These are phyloP conservation scores for Przewalskia tangutica DNA, from an alignment of 257 asterid genomes.

Conservation along the genomic window DNA sequence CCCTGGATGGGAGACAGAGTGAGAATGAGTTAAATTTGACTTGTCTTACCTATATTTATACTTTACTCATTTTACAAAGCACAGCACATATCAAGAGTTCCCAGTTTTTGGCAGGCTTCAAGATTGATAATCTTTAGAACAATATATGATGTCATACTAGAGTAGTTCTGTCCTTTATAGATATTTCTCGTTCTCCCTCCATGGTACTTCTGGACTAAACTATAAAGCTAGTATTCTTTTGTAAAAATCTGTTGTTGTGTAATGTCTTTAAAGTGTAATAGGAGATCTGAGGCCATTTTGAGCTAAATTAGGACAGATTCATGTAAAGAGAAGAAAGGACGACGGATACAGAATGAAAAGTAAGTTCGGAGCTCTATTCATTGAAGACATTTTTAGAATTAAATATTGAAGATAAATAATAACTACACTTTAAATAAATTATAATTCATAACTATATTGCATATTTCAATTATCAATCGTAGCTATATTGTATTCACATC, in stretches of 20 bases:
- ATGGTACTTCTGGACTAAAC: background rate
- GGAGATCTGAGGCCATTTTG: background rate
- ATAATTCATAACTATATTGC: too few relatives aligned
- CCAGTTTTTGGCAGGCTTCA: background rate
- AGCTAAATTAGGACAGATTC: background rate
- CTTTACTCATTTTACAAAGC: background rate
- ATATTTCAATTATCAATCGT: too few relatives aligned
- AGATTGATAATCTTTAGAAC: background rate
- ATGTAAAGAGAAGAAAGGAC: too few relatives aligned
- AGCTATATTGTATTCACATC: too few relatives aligned
- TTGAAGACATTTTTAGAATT: too few relatives aligned
- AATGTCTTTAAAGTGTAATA: background rate
- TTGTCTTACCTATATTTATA: background rate
- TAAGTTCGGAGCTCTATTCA: too few relatives aligned
- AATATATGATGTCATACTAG: background rate
- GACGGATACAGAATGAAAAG: too few relatives aligned
- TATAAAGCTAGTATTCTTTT: background rate
- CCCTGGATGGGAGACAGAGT: constrained; percentile 66
- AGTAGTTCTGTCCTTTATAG: background rate
- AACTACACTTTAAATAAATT: too few relatives aligned
- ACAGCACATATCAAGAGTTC: background rate
- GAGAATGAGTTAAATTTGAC: background rate
- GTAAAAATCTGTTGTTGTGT: constrained; percentile 6
- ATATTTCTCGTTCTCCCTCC: background rate
- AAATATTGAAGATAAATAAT: too few relatives aligned